Base-by-base conservation (phyloP, 495 filamentous ascomycete species). In the Stereocaulon alpinum region DNA sequence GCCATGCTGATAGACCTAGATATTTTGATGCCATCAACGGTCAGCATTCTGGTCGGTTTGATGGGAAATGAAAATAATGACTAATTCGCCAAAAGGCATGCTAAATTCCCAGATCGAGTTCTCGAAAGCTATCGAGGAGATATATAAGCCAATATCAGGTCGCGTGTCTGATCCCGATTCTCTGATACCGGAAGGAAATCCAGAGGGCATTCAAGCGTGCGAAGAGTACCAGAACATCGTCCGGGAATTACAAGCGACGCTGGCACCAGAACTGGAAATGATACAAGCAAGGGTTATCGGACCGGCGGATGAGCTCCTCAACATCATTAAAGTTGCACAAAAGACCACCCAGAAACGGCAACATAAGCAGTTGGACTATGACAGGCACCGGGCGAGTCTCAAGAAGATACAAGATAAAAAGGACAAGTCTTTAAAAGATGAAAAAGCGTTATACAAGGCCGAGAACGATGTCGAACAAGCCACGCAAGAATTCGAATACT, bases 371-470 rank as follows among this genome's bases (percentile, higher is more conserved):
- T 76, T 99, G 18, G 93, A 99, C 74, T 96, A 89, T 68, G 93
- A 99, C 68, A 85, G 91, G 50, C 90, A 87, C 70, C 82, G 84
- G 44, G 78, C 84, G 27, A 80, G 86, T 2, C 73, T 92, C 55
- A 96, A 97, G 77, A 97, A 96, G 74, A 76, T 96, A 24, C 84
- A 96, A 70, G 94, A 96, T 44, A 99, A 99, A 78, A 95, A 95
- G 72, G 94, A 97, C 47, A 95, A 91, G 72, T 86, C 84, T 27
- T 72, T 95, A 58, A 99, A 97, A 76, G 93, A 99, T 66, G 93
- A 99, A 68, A 97, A 97, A 72, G 89, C 93, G 2, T 74, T 95
- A 56, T 97, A 94, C 82, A 95, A 95, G 72, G 89, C 89, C 14
- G 94, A 97, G 72, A 88, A 82, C 66, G 91, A 96, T 50, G 82